Evolutionary conservation across 768 basidiomycete genomes (phyloP), one percentile per base, ranked within the genome.

Genomic region (Leccinum variicolor): DNA sequence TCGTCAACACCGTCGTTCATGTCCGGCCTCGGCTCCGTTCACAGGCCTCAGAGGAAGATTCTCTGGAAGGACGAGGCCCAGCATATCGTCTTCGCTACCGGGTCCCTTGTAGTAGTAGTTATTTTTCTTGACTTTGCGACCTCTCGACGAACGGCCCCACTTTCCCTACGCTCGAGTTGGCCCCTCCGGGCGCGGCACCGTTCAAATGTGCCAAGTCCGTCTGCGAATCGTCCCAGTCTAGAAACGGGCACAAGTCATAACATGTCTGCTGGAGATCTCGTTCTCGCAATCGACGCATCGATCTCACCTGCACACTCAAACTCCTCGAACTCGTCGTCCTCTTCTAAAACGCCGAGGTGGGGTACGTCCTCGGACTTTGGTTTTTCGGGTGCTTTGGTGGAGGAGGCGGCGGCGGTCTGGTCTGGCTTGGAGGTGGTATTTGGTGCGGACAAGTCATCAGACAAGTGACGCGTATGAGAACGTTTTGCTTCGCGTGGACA

Each of bases 241-340:
- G 13, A 23, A 10, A 13, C 36, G 25, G 25, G 25, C 25, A 6
- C 36, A 8, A 36, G 36, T 36, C 36, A 36, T 17, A 36, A 36
- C 36, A 14, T 17, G 36, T 34, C 36, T 36, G 7, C 36, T 36
- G 17, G 17, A 33, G 4, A 6, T 33, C 31, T 33, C 31, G 31
- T 31, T 10, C n/a, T 17, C 7, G 9, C 43, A 45, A n/a, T 26
- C 8, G 46, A 14, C 21, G 11, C 23, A 21, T 45, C 19, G 34
- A 23, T 70, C 77, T 54, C 56, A 91, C 94, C 94, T 77, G 90
- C 89, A 49, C 84, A 89, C 15, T 84, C 76, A 72, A 96, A 96
- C 68, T 95, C 94, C 69, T 95, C 94, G 65, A 98, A 98, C 76
- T 98, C 94, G 70, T 98, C 94, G 72, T 98, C 94, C 71, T 98